Evolutionary conservation across 768 basidiomycete species (phyloP).

Genomic region (Phaffia tasmanica): DNA sequence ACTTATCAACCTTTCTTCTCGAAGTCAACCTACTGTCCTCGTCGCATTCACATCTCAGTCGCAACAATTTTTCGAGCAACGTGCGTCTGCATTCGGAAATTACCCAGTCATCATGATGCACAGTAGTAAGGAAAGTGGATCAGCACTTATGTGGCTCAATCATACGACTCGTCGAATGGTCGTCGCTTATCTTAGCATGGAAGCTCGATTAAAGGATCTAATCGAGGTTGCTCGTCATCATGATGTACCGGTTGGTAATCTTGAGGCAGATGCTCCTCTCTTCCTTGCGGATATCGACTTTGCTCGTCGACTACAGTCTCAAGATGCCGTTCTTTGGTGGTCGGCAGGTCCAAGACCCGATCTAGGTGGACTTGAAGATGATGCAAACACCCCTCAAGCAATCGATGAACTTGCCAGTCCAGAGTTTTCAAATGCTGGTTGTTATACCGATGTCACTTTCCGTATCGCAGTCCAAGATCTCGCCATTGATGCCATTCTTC

Average conservation of each 20-base stretch:
- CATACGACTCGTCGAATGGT: conserved; percentile 75
- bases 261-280: conserved; percentile 82
- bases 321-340: conserved; percentile 96
- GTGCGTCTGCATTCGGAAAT: conserved; percentile 57
- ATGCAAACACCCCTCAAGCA: conserved; percentile 49
- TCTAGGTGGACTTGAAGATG: conserved; percentile 84
- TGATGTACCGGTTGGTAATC: conserved; percentile 82
- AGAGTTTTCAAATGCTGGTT: conserved; percentile 72
- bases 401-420: conserved; percentile 69
- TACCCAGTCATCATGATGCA: conserved; percentile 84
- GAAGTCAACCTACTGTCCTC: conserved; percentile 49
- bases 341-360: conserved; percentile 78
- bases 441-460: conserved; percentile 84
- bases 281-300: conserved; percentile 80
- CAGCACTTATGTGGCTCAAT: conserved; percentile 81
- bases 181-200: conserved; percentile 63
- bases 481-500: conserved; percentile 84
- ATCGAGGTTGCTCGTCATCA: conserved; percentile 76
- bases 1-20: conserved; percentile 61
- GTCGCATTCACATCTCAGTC: conserved; percentile 80
- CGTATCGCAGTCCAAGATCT: conserved; percentile 82
- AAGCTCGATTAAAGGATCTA: conserved; percentile 66
- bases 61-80: conserved; percentile 64
- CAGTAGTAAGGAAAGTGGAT: conserved; percentile 43
- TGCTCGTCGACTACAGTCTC: conserved; percentile 69